A percentile compares a stretch with the other conserved stretches of the same genome.
Evolutionary conservation across 108 stramenopile genomes (phyloP).

Genomic region (Fistulifera pelliculosa): DNA sequence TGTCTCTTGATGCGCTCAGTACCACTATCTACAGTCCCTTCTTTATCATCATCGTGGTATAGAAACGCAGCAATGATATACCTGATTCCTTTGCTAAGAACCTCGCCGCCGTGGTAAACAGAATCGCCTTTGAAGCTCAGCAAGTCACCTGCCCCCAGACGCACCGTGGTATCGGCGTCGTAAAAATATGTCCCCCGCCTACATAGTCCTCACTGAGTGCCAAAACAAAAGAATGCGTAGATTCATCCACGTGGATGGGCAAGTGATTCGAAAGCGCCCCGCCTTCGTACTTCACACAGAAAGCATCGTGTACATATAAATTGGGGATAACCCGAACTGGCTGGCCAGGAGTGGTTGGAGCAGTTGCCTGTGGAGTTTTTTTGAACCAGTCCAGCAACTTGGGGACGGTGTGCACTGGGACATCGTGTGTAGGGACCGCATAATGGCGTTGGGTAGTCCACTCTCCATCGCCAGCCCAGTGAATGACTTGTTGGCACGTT

Average conservation of each 20-base stretch:
- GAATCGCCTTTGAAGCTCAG: constrained; percentile 32
- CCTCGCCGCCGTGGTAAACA: constrained; percentile 30
- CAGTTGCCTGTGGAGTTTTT: constrained; percentile 13
- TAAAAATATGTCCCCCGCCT: constrained; percentile 85
- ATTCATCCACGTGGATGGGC: constrained; percentile 88
- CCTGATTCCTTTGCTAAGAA: constrained; percentile 23
- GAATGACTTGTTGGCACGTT: constrained; percentile 48
- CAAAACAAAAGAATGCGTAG: constrained; percentile 81
- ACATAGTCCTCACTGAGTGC: constrained; percentile 74
- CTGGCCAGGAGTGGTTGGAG: constrained; percentile 16
- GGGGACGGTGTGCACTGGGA: constrained; percentile 72
- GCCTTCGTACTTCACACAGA: constrained; percentile 81
- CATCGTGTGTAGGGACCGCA: constrained; percentile 92
- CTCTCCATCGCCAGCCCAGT: constrained; percentile 29
- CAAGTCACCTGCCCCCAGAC: constrained; percentile 11
- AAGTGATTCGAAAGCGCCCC: constrained; percentile 43
- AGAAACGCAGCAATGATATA: constrained; percentile 38
- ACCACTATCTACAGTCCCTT: background rate
- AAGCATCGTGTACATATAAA: constrained; percentile 81
- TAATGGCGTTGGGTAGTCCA: constrained; percentile 93
- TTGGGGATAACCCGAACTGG: constrained; percentile 19
- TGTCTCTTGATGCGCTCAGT: background rate
- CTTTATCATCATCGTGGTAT: constrained; percentile 18
- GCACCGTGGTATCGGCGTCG: constrained; percentile 13
- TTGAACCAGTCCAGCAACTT: constrained; percentile 46